Evolutionary conservation across 2,329 filamentous ascomycete species (phyloP), one percentile per base, ranked within the genome.

Genomic region (Metarhizium humberi): DNA sequence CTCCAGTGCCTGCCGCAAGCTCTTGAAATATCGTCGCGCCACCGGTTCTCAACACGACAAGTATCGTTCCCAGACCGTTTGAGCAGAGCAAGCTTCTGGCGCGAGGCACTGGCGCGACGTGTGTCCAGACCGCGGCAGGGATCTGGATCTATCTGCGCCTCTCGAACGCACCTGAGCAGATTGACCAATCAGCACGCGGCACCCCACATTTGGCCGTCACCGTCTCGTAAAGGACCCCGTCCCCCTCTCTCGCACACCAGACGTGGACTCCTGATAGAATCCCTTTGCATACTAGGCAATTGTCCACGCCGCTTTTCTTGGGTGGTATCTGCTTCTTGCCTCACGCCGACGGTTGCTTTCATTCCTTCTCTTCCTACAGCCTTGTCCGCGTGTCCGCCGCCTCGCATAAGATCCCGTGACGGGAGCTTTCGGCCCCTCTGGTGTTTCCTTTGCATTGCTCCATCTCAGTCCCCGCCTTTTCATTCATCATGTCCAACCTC

Each of bases 1-100:
- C 25, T 25, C 25, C 25, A 25, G 25, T 25, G 25, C 25, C 3
- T 25, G 25, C 3, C 25, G 25, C 25, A 25, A 25, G 25, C 25
- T 25, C 7, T 77, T 70, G 2, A 75, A 75, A 1, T 66, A 25
- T 60, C 1, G 65, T 66, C 3, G 78, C 68, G 0, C 75, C 75
- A 25, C 73, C 76, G 0, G 72, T 66, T 13, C 70, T 64, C 0
- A 79, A 68, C 4, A 80, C 71, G 3, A 82, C 84, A 8, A 88
- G 85, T 0, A 78, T 80, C 0, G 87, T 92, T 5, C 88, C 88
- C 25, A 25, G 25, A 25, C 25, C 0, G 92, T 87, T 92, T 1
- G 86, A 86, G 62, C 85, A 89, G 0, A 92, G 72, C 88, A 83
- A 2, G 87, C 86, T 8, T 88, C 88, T 0, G 87, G 83, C 2